phyloP scores from a whole-genome alignment of 1,284 basidiomycete species.

The Microbotryum lychnidis-dioicae region DNA sequence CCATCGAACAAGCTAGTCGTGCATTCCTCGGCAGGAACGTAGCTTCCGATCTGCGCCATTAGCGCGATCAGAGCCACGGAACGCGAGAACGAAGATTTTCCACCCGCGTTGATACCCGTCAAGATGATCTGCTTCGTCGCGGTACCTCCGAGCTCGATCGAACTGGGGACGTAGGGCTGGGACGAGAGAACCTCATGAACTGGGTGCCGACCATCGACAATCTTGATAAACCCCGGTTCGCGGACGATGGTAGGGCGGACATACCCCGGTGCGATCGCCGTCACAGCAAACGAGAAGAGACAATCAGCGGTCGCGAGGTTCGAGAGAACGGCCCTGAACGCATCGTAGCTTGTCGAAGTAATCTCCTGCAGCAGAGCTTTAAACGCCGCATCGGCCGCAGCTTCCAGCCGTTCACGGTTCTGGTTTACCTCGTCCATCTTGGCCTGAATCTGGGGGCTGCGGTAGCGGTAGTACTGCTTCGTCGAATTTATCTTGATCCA shows the following conservation, averaged over 20 bases:
- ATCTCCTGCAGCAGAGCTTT: slow-evolving; percentile 61
- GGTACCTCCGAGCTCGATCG: slow-evolving; percentile 10
- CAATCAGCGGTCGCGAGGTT: slow-evolving; percentile 75
- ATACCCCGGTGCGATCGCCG: slow-evolving; percentile 51
- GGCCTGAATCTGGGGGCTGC: slow-evolving; percentile 58
- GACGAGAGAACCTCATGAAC: slow-evolving; percentile 68
- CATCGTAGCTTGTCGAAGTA: slow-evolving; percentile 48
- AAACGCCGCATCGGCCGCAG: slow-evolving; percentile 57
- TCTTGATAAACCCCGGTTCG: slow-evolving; percentile 23
- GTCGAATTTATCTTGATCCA: slow-evolving; percentile 78
- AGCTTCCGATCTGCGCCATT: slow-evolving; percentile 51
- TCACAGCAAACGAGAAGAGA: slow-evolving; percentile 54
- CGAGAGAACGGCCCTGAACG: slow-evolving; percentile 64
- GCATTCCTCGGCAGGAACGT: slow-evolving; percentile 59
- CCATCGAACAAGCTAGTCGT: slow-evolving; percentile 70
- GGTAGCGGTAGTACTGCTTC: slow-evolving; percentile 66
- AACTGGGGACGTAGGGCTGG: slow-evolving; percentile 73
- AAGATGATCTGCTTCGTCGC: slow-evolving; percentile 21
- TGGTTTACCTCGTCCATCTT: slow-evolving; percentile 68
- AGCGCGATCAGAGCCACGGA: slow-evolving; percentile 46
- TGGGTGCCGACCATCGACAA: slow-evolving; percentile 54
- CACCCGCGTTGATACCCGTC: slow-evolving; percentile 46
- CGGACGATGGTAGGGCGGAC: slow-evolving; percentile 50
- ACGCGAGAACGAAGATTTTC: slow-evolving; percentile 29
- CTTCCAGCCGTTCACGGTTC: slow-evolving; percentile 62